Conservation (phyloP, 1,139 yeast genomes). For the Yamadazyma epiphylla region DNA sequence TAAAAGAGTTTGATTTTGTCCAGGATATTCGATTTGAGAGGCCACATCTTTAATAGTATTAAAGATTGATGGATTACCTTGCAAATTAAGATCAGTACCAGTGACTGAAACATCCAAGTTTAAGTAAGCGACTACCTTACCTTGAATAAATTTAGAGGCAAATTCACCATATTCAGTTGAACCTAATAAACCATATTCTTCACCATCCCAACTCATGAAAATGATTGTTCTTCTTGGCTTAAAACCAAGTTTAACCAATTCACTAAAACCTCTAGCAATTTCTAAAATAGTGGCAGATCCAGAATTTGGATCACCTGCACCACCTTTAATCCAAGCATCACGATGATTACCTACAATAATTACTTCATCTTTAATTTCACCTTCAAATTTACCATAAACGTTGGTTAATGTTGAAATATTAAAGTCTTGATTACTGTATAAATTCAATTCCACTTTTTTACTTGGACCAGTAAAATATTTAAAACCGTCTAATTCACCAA, state of each 20-base stretch:
- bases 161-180: conserved; percentile 47
- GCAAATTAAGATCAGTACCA: conserved; percentile 30
- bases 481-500: conserved; percentile 40
- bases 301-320: conserved; percentile 48
- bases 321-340: conserved; percentile 55
- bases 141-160: conserved; percentile 30
- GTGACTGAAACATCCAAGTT: conserved; percentile 40
- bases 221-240: conserved; percentile 39
- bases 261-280: conserved; percentile 44
- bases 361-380: conserved; percentile 36
- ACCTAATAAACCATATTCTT: conserved; percentile 46
- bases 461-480: conserved; percentile 47
- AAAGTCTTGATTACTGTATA: conserved; percentile 38
- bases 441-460: conserved; percentile 41
- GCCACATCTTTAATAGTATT: conserved; percentile 30
- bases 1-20: conserved; percentile 41
- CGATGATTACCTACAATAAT: conserved; percentile 46
- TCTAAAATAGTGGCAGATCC: conserved; percentile 43
- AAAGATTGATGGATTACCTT: conserved; percentile 40
- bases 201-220: conserved; percentile 44
- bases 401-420: conserved; percentile 43
- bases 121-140: conserved; percentile 41
- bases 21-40: conserved; percentile 45
- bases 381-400: conserved; percentile 45
- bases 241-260: conserved; percentile 39